phyloP scores from a whole-genome alignment of 495 filamentous ascomycete genomes.

The Aspergillus coremiiformis region DNA sequence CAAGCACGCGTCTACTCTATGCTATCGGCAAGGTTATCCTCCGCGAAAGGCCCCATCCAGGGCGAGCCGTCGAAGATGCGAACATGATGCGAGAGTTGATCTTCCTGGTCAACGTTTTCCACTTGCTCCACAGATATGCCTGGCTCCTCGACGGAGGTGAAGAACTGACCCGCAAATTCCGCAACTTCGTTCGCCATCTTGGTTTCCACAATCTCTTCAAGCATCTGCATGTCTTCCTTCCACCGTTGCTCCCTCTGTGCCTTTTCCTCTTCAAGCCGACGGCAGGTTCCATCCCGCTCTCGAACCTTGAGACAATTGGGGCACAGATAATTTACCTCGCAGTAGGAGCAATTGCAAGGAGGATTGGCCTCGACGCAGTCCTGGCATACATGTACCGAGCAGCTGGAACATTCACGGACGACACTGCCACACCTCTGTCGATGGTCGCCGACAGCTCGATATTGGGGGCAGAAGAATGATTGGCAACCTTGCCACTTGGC shows the following conservation, averaged over 20 bases:
- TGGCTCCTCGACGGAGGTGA: conserved; percentile 22
- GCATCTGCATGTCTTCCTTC: conserved; percentile 38
- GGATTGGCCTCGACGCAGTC: conserved; percentile 42
- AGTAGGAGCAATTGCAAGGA: conserved; percentile 48
- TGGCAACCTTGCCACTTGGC: conserved; percentile 51
- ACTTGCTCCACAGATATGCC: not conserved
- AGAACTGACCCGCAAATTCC: conserved; percentile 41
- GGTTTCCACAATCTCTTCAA: conserved; percentile 35
- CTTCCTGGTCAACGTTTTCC: conserved; percentile 1
- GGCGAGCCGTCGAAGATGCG: not conserved
- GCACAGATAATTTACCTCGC: conserved; percentile 46
- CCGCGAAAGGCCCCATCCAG: not conserved
- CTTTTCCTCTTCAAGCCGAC: conserved; percentile 37
- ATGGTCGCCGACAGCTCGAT: conserved; percentile 43
- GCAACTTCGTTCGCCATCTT: conserved; percentile 42
- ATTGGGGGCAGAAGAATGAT: conserved; percentile 49
- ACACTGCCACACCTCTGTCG: conserved; percentile 42
- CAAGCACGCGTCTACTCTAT: not conserved
- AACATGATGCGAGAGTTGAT: not conserved
- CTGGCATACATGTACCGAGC: conserved; percentile 49
- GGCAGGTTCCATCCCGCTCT: conserved; percentile 37
- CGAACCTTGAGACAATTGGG: conserved; percentile 44
- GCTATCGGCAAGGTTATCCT: not conserved
- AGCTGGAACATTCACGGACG: conserved; percentile 47
- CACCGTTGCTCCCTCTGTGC: conserved; percentile 35